These are phyloP conservation scores for Candida maesae DNA, from an alignment of 805 yeast genomes.

Conservation along the genomic window DNA sequence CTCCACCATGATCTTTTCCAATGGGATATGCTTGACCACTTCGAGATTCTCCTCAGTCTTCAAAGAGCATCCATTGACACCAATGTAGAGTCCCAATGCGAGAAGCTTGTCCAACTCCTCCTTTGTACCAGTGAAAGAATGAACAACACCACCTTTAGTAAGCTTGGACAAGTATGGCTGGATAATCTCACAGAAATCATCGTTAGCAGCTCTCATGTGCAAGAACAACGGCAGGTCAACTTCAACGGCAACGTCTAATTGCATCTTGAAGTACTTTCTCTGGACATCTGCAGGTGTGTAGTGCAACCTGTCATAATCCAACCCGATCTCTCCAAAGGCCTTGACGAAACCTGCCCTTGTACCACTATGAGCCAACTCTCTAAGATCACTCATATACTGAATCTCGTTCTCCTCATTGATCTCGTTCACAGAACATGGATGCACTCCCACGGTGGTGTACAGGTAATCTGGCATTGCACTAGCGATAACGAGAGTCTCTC, in stretches of 20 bases:
- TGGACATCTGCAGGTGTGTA: slow-evolving; percentile 71
- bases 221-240: slow-evolving; percentile 73
- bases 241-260: slow-evolving; percentile 61
- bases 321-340: slow-evolving; percentile 94
- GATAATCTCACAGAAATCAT: slow-evolving; percentile 67
- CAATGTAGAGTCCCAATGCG: slow-evolving; percentile 60
- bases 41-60: slow-evolving; percentile 69
- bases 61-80: slow-evolving; percentile 92
- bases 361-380: slow-evolving; percentile 46
- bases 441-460: slow-evolving; percentile 85
- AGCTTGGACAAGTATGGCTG: slow-evolving; percentile 44
- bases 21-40: slow-evolving; percentile 66
- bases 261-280: slow-evolving; percentile 60
- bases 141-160: slow-evolving; percentile 71
- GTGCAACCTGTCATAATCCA: slow-evolving; percentile 88
- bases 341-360: slow-evolving; percentile 48
- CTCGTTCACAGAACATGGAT: slow-evolving; percentile 82
- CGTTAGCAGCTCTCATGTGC: slow-evolving; percentile 84
- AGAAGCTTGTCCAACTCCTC: slow-evolving; percentile 60
- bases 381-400: slow-evolving; percentile 45
- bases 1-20: slow-evolving; percentile 70
- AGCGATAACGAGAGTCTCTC: slow-evolving; percentile 56
- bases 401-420: slow-evolving; percentile 32
- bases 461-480: slow-evolving; percentile 30
- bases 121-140: slow-evolving; percentile 85